A percentile compares a stretch with the other conserved stretches of the same genome.
Conservation (phyloP, 176 grass and related monocot genomes). For the Carex pumila region DNA sequence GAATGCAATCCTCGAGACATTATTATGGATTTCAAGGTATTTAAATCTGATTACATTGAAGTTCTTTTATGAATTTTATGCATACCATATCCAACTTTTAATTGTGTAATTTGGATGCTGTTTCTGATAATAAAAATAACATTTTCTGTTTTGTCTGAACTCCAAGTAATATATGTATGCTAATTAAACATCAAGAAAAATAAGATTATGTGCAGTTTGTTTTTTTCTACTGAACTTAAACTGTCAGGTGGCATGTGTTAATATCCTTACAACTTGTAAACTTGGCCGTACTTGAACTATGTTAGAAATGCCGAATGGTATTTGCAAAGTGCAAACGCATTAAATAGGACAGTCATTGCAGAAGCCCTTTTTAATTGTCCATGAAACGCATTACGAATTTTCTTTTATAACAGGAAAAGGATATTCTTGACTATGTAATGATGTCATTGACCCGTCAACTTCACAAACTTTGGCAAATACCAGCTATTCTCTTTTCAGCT, state of each 20-base stretch:
- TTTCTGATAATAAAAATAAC: not conserved
- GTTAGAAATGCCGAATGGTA: not conserved
- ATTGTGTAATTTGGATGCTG: not conserved
- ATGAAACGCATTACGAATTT: not conserved
- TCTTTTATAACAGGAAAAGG: slow-evolving; percentile 48
- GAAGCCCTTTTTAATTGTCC: not conserved
- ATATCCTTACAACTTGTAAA: not conserved
- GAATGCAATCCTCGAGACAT: slow-evolving; percentile 16
- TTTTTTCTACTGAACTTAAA: not conserved
- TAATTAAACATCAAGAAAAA: not conserved
- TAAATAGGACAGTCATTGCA: not conserved
- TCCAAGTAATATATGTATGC: not conserved
- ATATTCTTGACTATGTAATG: slow-evolving; percentile 63
- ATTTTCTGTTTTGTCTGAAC: not conserved
- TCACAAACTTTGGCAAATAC: slow-evolving; percentile 60
- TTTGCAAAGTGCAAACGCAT: not conserved
- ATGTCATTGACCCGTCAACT: slow-evolving; percentile 40
- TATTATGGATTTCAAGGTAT: slow-evolving; percentile 38
- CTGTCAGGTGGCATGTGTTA: not conserved
- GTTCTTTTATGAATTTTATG: not conserved
- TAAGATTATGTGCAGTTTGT: not conserved
- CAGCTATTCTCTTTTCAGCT: slow-evolving; percentile 51
- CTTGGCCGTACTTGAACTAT: not conserved
- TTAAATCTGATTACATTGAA: not conserved
- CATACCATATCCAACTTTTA: not conserved